phyloP scores from a whole-genome alignment of 2,329 filamentous ascomycete species.

The Fusarium nurragi region DNA sequence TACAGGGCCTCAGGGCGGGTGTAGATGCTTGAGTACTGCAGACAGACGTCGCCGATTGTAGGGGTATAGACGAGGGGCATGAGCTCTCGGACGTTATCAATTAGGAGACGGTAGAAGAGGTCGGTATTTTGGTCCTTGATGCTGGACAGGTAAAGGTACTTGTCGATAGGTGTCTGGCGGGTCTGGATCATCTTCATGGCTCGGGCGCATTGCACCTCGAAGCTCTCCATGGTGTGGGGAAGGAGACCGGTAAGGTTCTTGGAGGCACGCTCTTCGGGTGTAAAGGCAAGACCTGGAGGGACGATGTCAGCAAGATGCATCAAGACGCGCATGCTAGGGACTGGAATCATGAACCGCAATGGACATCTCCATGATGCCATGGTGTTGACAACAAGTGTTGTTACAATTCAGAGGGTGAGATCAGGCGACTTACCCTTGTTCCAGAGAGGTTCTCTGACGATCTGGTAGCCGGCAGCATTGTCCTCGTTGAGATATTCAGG shows the following conservation, averaged over 20 bases:
- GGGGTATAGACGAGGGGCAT: conserved; percentile 89
- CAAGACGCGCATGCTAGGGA: not conserved
- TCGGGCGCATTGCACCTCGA: conserved; percentile 68
- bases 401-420: not conserved
- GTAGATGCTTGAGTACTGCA: conserved; percentile 96
- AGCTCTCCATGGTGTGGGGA: conserved; percentile 70
- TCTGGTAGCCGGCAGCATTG: conserved; percentile 67
- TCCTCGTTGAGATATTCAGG: conserved; percentile 64
- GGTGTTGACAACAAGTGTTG: conserved; percentile 30
- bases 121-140: conserved; percentile 80
- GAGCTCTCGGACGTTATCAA: conserved; percentile 79
- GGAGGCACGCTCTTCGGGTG: conserved; percentile 68
- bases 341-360: not conserved
- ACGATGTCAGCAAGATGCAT: conserved; percentile 20
- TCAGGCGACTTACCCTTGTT: conserved; percentile 66
- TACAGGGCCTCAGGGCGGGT: conserved; percentile 95
- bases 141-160: conserved; percentile 82
- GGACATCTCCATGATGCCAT: conserved; percentile 10
- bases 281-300: conserved; percentile 67
- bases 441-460: conserved; percentile 70
- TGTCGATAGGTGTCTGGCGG: conserved; percentile 77
- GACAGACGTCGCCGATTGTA: conserved; percentile 93
- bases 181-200: conserved; percentile 79
- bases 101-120: conserved; percentile 84
- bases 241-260: conserved; percentile 74